Evolutionary conservation across 2,329 filamentous ascomycete genomes (phyloP).

Genomic region (Xylariaceae sp.): DNA sequence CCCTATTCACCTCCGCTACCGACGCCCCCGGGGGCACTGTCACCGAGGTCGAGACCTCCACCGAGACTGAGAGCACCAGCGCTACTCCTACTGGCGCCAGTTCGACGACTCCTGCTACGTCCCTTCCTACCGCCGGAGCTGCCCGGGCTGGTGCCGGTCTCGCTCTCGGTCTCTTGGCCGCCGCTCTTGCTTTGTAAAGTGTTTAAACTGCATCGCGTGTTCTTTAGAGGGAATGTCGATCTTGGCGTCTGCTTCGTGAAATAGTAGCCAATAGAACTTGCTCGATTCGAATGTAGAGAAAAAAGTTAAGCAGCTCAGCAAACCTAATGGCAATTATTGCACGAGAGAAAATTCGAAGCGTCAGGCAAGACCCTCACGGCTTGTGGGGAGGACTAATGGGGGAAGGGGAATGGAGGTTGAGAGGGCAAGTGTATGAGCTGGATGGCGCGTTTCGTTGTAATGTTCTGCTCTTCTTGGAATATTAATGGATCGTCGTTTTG

Average conservation of each 20-base stretch:
- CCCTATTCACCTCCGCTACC: too few relatives aligned
- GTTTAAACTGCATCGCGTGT: background rate
- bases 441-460: conserved; percentile 6
- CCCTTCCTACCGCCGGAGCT: conserved; percentile 39
- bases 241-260: background rate
- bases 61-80: background rate
- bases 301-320: too few relatives aligned
- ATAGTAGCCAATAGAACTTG: background rate
- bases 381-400: conserved; percentile 26
- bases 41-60: conserved; percentile 5
- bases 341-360: too few relatives aligned
- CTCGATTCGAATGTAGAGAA: too few relatives aligned
- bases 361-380: background rate
- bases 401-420: background rate
- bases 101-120: conserved; percentile 2
- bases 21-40: conserved; percentile 12
- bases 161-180: conserved; percentile 50
- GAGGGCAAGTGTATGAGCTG: background rate
- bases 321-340: too few relatives aligned
- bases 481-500: too few relatives aligned
- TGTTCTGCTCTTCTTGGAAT: too few relatives aligned
- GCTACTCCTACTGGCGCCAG: background rate
- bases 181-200: conserved; percentile 45
- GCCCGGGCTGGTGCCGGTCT: conserved; percentile 47
- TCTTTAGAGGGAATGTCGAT: background rate